These are phyloP conservation scores for Domatiomyces globalis DNA, from an alignment of 2,329 filamentous ascomycete species.

Conservation along the genomic window DNA sequence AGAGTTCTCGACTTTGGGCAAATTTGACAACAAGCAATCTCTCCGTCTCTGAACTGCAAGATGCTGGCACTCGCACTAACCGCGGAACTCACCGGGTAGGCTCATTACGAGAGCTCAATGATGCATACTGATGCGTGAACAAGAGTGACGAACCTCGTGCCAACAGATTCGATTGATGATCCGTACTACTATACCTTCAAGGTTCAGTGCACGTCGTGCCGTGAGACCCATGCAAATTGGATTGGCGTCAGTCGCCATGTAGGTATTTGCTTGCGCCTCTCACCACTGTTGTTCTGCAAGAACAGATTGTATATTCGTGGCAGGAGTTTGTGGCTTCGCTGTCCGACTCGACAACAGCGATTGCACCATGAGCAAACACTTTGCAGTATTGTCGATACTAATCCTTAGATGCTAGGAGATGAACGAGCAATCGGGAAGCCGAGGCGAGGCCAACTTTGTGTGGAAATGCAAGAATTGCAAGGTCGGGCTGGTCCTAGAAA, in stretches of 20 bases:
- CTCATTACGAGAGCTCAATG: neutral
- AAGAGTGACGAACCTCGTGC: conserved; percentile 81
- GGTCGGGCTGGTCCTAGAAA: conserved; percentile 34
- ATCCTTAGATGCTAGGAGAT: conserved; percentile 47
- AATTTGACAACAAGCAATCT: neutral
- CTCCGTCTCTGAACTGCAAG: neutral
- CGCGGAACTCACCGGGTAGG: conserved; percentile 19
- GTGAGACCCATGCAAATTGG: conserved; percentile 76
- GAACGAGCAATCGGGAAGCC: conserved; percentile 82
- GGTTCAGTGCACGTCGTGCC: conserved; percentile 95
- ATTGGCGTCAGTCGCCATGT: conserved; percentile 83
- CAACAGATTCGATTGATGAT: conserved; percentile 62
- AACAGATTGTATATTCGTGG: neutral
- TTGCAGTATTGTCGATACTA: neutral
- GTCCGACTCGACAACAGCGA: neutral
- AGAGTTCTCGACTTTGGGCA: neutral
- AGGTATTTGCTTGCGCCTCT: conserved; percentile 24
- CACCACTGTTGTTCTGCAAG: neutral
- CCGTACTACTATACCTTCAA: conserved; percentile 97
- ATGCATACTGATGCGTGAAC: conserved; percentile 1
- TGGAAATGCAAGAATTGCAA: conserved; percentile 99
- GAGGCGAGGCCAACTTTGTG: conserved; percentile 97
- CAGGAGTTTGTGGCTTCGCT: neutral
- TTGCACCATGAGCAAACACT: neutral
- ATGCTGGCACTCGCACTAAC: conserved; percentile 16